Percentiles rank a stretch among this genome's conserved stretches.
phyloP scores from a whole-genome alignment of 768 basidiomycete species.

The Hemileccinum rubropunctum region DNA sequence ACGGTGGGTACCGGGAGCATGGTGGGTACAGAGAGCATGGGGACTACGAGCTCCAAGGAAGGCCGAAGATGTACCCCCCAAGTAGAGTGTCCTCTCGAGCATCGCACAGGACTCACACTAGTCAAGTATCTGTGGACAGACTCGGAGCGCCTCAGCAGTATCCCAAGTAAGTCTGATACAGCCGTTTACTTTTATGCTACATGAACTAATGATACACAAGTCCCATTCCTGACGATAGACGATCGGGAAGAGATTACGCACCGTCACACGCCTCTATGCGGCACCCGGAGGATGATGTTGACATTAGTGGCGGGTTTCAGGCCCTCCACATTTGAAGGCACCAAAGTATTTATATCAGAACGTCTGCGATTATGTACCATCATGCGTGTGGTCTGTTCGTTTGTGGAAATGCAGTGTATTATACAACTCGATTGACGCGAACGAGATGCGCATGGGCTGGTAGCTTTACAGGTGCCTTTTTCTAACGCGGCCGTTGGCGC shows the following conservation, averaged over 20 bases:
- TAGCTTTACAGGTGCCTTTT: not conserved
- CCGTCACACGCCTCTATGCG: slow-evolving; percentile 12
- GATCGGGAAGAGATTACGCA: slow-evolving; percentile 22
- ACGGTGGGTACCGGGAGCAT: slow-evolving; percentile 1
- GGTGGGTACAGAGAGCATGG: slow-evolving; percentile 18
- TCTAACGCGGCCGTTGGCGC: slow-evolving; percentile 8
- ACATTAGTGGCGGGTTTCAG: slow-evolving; percentile 22
- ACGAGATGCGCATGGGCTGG: not conserved
- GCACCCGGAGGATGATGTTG: slow-evolving; percentile 20
- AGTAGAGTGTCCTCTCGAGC: slow-evolving; percentile 24
- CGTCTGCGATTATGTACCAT: slow-evolving; percentile 1
- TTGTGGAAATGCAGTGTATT: slow-evolving; percentile 6
- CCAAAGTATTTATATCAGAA: slow-evolving; percentile 4
- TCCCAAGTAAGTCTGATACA: slow-evolving; percentile 16
- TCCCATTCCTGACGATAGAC: slow-evolving; percentile 24
- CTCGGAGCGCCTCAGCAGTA: slow-evolving; percentile 14
- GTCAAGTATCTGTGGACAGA: slow-evolving; percentile 18
- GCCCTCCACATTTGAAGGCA: slow-evolving; percentile 22
- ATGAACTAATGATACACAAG: slow-evolving; percentile 16
- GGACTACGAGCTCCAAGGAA: slow-evolving; percentile 10
- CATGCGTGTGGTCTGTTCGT: not conserved
- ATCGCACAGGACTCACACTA: slow-evolving; percentile 25
- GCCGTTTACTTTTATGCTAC: not conserved
- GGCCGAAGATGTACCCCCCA: slow-evolving; percentile 16
- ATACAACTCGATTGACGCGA: not conserved